These are phyloP conservation scores for Plectosphaerella sp. DNA, from an alignment of 2,329 filamentous ascomycete genomes.

Conservation along the genomic window DNA sequence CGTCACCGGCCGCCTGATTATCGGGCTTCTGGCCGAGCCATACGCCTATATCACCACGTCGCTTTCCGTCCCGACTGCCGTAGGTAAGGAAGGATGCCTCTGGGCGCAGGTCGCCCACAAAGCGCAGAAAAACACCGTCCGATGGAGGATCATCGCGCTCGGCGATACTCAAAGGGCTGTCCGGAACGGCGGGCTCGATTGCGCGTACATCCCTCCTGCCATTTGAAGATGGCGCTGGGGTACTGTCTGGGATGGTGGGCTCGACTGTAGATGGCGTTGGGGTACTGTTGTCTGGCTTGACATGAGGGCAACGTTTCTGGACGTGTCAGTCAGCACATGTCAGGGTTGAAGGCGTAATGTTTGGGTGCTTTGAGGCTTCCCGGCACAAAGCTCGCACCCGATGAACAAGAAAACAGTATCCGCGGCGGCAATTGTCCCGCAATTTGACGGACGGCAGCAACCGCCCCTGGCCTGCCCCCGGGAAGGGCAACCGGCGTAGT, in stretches of 20 bases:
- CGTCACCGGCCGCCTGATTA: background rate
- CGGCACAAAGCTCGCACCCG: no score
- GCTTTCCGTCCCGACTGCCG: conserved; percentile 3
- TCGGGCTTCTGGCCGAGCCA: conserved; percentile 11
- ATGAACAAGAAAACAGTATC: no score
- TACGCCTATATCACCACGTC: conserved; percentile 11
- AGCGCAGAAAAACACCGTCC: conserved; percentile 14
- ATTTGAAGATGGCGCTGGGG: background rate
- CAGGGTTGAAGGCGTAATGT: no score
- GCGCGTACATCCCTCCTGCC: no score
- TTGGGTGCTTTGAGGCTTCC: no score
- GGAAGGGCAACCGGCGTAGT: no score
- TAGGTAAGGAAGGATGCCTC: conserved; percentile 17
- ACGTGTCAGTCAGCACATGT: background rate
- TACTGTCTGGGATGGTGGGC: no score
- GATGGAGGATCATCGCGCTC: no score
- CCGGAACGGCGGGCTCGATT: background rate
- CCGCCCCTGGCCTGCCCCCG: no score
- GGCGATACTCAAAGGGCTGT: background rate
- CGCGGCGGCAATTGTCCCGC: no score
- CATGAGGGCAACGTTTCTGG: conserved; percentile 1
- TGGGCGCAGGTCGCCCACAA: conserved; percentile 17
- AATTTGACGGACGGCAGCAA: no score
- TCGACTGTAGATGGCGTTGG: background rate
- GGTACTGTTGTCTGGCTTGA: no score